Evolutionary conservation across 441 rosid species (phyloP), one percentile per base, ranked within the genome.

Genomic region (Flueggea neowawraea): DNA sequence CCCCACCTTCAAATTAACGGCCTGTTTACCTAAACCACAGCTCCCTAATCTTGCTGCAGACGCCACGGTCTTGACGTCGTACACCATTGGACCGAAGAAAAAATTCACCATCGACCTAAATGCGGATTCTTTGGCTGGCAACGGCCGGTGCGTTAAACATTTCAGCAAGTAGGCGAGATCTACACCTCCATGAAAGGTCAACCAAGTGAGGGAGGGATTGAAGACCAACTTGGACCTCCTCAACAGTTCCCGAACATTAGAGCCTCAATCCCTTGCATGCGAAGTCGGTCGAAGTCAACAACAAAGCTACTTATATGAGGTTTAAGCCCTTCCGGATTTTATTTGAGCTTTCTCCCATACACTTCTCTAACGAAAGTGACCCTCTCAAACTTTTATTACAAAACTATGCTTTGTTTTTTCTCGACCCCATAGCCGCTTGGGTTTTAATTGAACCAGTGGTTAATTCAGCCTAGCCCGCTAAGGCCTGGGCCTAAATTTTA

Each of bases 191-290:
- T 70, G 67, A 31, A 61, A 65, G 2, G 66, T 60, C 6, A 65
- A 31, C 66, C 70, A 70, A 9, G 33, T 49, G 0, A 65, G 17
- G 5, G 10, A 36, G 11, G 15, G 0, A 6, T 52, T 52, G 5
- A 13, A 28, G 4, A 66, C 14, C 10, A 57, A 39, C 5, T 47
- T 32, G 0, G 57, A 62, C 2, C 80, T 72, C 71, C 79, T 79
- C 76, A 82, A 53, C 72, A 79, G 54, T 66, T 76, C 82, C 74
- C 78, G 52, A 82, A 82, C 6, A 55, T 63, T 10, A 44, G 53
- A 17, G 78, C 74, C 14, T 74, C 80, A 55, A 79, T 67, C 8
- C 86, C 86, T 1, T 12, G 11, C 45, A 63, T 50, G 5, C 63
- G 64, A 55, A 70, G 76, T 62, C 31, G 67, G 59, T 74, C 80